Evolutionary conservation across 176 grass and related monocot genomes (phyloP).

Genomic region (Typha latifolia): DNA sequence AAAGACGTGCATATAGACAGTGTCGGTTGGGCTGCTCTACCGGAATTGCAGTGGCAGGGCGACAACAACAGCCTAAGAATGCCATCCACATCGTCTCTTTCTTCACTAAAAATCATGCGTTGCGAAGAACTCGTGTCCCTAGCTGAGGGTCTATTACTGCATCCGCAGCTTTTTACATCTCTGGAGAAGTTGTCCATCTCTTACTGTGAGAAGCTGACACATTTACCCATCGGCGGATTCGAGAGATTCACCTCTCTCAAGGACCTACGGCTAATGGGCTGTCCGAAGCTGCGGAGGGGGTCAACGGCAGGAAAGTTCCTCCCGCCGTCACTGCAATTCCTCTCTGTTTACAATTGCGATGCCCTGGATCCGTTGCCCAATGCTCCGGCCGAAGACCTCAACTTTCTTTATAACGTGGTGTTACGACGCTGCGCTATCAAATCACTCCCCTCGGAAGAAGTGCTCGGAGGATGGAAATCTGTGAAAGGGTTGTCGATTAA

Average conservation of each 20-base stretch:
- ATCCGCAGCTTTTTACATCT: background rate
- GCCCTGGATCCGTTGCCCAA: background rate
- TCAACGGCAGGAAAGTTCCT: background rate
- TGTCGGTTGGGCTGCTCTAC: background rate
- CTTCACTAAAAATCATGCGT: background rate
- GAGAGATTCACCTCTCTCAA: constrained; percentile 14
- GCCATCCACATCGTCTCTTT: background rate
- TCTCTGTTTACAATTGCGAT: background rate
- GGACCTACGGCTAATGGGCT: background rate
- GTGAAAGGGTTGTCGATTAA: background rate
- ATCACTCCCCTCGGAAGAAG: background rate
- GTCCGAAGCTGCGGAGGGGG: background rate
- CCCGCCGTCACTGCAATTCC: background rate
- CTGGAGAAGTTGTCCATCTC: background rate
- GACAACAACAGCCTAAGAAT: too few relatives aligned
- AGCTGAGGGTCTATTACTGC: constrained; percentile 3
- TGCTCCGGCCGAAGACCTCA: background rate
- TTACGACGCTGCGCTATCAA: background rate
- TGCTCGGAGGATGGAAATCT: background rate
- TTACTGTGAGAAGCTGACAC: background rate
- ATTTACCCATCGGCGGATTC: background rate
- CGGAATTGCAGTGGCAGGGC: background rate
- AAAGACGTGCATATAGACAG: background rate
- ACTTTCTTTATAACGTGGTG: background rate
- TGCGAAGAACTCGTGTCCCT: constrained; percentile 6